A percentile compares a stretch with the other conserved stretches of the same genome.
Evolutionary conservation across 1,284 basidiomycete genomes (phyloP).

Genomic region (Cutaneotrichosporon sp.): DNA sequence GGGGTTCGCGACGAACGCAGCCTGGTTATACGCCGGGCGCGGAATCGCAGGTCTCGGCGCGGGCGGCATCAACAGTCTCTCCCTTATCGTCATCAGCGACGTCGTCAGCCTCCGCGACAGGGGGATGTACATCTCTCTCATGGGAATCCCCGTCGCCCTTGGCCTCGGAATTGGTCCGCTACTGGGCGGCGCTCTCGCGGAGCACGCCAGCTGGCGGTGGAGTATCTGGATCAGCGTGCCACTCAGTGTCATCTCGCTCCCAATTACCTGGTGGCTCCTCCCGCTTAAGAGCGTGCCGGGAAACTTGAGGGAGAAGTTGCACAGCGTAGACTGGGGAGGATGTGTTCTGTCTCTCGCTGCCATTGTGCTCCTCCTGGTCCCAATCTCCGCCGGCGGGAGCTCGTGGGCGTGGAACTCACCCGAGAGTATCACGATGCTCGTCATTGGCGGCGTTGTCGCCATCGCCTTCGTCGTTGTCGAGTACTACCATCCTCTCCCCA

Average conservation of each 20-base stretch:
- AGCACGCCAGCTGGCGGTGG: slow-evolving; percentile 30
- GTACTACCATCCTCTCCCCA: slow-evolving; percentile 2
- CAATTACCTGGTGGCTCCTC: slow-evolving; percentile 27
- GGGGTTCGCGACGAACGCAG: slow-evolving; percentile 30
- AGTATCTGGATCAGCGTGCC: slow-evolving; percentile 31
- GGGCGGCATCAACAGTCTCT: slow-evolving; percentile 47
- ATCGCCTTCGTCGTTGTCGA: slow-evolving; percentile 24
- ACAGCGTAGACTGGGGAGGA: slow-evolving; percentile 31
- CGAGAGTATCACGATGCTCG: slow-evolving; percentile 23
- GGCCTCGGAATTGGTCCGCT: slow-evolving; percentile 30
- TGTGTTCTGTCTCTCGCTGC: slow-evolving; percentile 24
- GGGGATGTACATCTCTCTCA: slow-evolving; percentile 44
- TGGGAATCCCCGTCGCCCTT: slow-evolving; percentile 30
- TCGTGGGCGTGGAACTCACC: slow-evolving; percentile 24
- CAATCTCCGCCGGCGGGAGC: slow-evolving; percentile 26
- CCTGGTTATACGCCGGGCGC: slow-evolving; percentile 36
- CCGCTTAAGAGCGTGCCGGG: slow-evolving; percentile 27
- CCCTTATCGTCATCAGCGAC: slow-evolving; percentile 47
- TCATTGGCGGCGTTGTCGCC: slow-evolving; percentile 14
- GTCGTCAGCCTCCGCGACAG: slow-evolving; percentile 46
- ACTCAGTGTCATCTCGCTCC: slow-evolving; percentile 23
- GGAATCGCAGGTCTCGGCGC: slow-evolving; percentile 50
- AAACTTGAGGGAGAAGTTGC: slow-evolving; percentile 23
- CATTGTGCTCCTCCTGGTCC: slow-evolving; percentile 28
- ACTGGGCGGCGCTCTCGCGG: slow-evolving; percentile 26